Base-by-base conservation (phyloP, 345 rosid species). In the Conringia planisiliqua region DNA sequence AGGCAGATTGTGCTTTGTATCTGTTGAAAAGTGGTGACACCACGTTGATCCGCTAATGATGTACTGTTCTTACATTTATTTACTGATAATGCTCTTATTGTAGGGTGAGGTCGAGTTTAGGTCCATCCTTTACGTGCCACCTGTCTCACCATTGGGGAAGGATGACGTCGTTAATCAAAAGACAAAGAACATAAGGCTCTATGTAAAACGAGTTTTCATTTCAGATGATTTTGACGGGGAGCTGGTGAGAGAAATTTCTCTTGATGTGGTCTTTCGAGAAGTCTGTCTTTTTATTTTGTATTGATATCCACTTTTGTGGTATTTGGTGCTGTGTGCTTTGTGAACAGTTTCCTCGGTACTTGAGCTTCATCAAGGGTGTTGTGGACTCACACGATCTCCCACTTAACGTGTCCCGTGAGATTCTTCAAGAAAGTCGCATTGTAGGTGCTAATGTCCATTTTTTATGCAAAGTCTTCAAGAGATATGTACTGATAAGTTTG, bases 71-170 rank as follows among this genome's bases (percentile, higher is more conserved):
- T 29, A 55, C 35, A 33, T 62, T 63, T 10, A 58, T 62, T 22
- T 66, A 33, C 36, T 55, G 71, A 55, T 64, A 56, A 48, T 58
- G 50, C 65, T 73, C 73, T 43, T 65, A 40, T 68, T 68, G 73
- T 82, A 92, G 99, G 99, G 99, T 74, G 99, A 95, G 81, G 99
- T 92, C 33, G 99, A 95, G 85, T 95, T 95, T 66, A 88, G 99
- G 76, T 95, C 99, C 52, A 82, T 95, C 70, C 92, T 95, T 8
- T 95, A 88, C 63, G 96, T 95, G 69, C 99, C 98, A 76, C 84
- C 96, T 7, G 80, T 87, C 42, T 40, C 94, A 72, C 82, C 98
- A 12, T 79, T 74, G 79, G 93, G 90, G 70, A 90, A 87, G 85
- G 98, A 95, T 80, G 99, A 95, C 78, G 9, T 95, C 7, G 54